Conservation (phyloP, 257 asterid species). For the Primulina huaijiensis region DNA sequence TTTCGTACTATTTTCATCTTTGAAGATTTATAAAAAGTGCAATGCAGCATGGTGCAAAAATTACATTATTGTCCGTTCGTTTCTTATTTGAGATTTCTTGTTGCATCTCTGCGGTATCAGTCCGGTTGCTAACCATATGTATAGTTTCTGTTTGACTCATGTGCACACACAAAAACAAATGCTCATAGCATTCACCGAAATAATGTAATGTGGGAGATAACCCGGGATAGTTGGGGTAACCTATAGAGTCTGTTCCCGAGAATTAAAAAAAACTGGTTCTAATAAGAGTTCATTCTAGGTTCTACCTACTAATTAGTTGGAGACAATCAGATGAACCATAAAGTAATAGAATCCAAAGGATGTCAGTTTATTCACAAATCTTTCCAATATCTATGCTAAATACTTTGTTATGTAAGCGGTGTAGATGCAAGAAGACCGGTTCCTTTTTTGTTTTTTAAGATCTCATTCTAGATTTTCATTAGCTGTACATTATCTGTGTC, state of each 20-base stretch:
- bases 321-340: slow-evolving; percentile 35
- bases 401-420: slow-evolving; percentile 33
- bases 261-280: slow-evolving; percentile 26
- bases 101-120: neutral
- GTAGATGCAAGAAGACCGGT: slow-evolving; percentile 21
- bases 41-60: slow-evolving; percentile 29
- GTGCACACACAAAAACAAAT: neutral
- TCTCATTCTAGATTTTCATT: slow-evolving; percentile 73
- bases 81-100: slow-evolving; percentile 23
- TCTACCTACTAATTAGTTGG: slow-evolving; percentile 21
- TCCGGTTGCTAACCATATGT: neutral
- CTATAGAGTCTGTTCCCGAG: slow-evolving; percentile 13
- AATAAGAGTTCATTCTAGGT: slow-evolving; percentile 16
- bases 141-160: neutral
- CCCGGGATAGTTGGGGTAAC: neutral
- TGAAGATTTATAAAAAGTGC: slow-evolving; percentile 23
- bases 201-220: neutral
- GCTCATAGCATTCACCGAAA: neutral
- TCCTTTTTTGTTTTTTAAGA: slow-evolving; percentile 30
- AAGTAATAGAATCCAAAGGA: slow-evolving; percentile 38
- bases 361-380: slow-evolving; percentile 36
- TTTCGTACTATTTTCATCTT: slow-evolving; percentile 24
- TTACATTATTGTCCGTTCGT: slow-evolving; percentile 14
- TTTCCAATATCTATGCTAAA: slow-evolving; percentile 49
- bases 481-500: slow-evolving; percentile 44